phyloP scores from a whole-genome alignment of 768 basidiomycete genomes.

The Suillus hirtellus region DNA sequence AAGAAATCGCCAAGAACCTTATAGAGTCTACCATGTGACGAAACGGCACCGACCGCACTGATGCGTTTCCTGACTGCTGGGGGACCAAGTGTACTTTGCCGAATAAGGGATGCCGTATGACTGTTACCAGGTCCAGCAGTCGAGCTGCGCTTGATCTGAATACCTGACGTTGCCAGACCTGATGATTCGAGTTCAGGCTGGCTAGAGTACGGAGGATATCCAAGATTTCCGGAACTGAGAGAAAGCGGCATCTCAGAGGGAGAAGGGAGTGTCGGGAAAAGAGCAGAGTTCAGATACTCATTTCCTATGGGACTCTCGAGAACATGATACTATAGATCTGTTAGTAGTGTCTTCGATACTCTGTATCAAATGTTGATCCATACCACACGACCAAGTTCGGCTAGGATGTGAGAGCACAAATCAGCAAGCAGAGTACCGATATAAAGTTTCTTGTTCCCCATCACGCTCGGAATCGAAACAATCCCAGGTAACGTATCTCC shows the following conservation, averaged over 20 bases:
- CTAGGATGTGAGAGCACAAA: constrained; percentile 82
- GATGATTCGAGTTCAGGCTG: constrained; percentile 50
- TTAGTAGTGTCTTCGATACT: not conserved
- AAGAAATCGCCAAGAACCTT: constrained; percentile 90
- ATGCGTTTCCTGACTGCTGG: constrained; percentile 56
- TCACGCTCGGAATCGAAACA: constrained; percentile 77
- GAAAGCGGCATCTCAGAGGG: constrained; percentile 60
- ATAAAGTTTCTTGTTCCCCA: constrained; percentile 87
- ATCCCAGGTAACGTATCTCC: constrained; percentile 61
- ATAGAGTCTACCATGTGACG: constrained; percentile 82
- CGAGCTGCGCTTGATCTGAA: constrained; percentile 55
- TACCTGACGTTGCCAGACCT: constrained; percentile 28
- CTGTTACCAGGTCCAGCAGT: constrained; percentile 39
- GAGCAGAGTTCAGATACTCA: constrained; percentile 73
- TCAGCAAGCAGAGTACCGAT: constrained; percentile 88
- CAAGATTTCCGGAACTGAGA: constrained; percentile 47
- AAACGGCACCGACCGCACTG: constrained; percentile 63
- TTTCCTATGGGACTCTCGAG: constrained; percentile 85
- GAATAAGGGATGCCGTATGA: constrained; percentile 24
- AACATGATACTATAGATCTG: constrained; percentile 58
- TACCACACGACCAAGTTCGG: constrained; percentile 84
- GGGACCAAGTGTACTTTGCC: constrained; percentile 52
- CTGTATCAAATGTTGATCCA: constrained; percentile 29
- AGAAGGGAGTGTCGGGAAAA: constrained; percentile 64
- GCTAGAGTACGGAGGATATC: constrained; percentile 52